Evolutionary conservation across 2,329 filamentous ascomycete species (phyloP).

Genomic region (Nectriaceae sp.): DNA sequence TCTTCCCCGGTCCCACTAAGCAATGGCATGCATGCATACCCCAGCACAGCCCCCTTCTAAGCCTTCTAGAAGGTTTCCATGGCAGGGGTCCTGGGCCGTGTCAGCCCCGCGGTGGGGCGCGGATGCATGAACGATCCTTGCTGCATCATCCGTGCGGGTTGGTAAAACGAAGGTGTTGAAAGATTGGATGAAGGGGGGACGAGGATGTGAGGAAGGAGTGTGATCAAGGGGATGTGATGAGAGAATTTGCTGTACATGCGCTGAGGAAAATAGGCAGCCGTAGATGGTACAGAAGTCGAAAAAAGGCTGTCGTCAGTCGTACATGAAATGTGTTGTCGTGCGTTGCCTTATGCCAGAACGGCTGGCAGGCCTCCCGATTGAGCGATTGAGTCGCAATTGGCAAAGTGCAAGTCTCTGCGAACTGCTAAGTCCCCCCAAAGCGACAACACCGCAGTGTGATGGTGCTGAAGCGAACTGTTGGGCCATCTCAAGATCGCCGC

Average conservation of each 20-base stretch:
- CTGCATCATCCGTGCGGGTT: not conserved
- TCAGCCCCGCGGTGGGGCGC: not conserved
- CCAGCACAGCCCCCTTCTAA: constrained; percentile 1
- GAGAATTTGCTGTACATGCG: not conserved
- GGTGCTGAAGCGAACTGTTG: not conserved
- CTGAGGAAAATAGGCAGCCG: not conserved
- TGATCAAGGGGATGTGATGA: not conserved
- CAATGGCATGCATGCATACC: not conserved
- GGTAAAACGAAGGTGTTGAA: not conserved
- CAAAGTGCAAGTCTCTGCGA: too few species aligned
- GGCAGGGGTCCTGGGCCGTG: not conserved
- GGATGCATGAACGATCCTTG: not conserved
- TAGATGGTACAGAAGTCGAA: not conserved
- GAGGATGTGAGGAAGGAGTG: not conserved
- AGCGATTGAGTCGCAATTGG: too few species aligned
- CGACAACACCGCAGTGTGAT: too few species aligned
- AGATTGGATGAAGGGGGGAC: not conserved
- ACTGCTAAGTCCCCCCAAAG: too few species aligned
- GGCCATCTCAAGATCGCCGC: constrained; percentile 2
- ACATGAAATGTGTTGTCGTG: too few species aligned
- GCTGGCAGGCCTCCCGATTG: too few species aligned
- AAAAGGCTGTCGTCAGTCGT: not conserved
- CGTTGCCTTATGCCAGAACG: too few species aligned
- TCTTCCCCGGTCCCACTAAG: not conserved
- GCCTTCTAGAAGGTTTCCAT: not conserved